Conservation (phyloP, 305 asterid genomes). For the Solanum hybrid region DNA sequence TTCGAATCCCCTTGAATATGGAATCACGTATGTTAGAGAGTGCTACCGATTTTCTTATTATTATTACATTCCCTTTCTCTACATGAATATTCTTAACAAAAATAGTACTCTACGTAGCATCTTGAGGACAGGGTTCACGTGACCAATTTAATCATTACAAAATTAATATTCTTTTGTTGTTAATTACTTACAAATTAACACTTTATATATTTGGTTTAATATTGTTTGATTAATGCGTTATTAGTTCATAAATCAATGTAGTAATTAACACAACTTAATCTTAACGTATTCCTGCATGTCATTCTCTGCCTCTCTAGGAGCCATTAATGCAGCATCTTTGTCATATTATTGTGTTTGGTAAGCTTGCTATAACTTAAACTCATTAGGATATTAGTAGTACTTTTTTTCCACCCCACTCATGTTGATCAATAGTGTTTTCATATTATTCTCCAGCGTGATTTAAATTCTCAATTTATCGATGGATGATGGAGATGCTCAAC, state of each 20-base stretch:
- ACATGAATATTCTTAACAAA: not conserved
- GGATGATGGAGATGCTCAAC: not conserved
- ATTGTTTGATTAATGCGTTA: not conserved
- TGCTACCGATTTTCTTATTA: no score
- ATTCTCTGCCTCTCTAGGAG: not conserved
- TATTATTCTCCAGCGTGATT: no score
- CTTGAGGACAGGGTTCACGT: not conserved
- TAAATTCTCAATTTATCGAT: not conserved
- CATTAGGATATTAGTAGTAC: not conserved
- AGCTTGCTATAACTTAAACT: not conserved
- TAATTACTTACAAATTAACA: not conserved
- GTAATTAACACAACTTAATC: not conserved
- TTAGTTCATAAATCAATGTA: not conserved
- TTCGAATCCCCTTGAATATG: no score
- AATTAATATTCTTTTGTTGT: not conserved
- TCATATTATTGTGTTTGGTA: not conserved
- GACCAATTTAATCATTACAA: not conserved
- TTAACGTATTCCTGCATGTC: not conserved
- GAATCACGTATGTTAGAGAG: no score
- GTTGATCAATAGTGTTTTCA: not conserved
- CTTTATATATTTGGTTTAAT: not conserved
- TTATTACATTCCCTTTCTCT: not conserved
- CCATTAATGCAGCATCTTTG: not conserved
- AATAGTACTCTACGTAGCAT: not conserved
- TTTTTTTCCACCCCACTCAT: not conserved